These are phyloP conservation scores for Acer campestre DNA, from an alignment of 345 rosid genomes.

Conservation along the genomic window DNA sequence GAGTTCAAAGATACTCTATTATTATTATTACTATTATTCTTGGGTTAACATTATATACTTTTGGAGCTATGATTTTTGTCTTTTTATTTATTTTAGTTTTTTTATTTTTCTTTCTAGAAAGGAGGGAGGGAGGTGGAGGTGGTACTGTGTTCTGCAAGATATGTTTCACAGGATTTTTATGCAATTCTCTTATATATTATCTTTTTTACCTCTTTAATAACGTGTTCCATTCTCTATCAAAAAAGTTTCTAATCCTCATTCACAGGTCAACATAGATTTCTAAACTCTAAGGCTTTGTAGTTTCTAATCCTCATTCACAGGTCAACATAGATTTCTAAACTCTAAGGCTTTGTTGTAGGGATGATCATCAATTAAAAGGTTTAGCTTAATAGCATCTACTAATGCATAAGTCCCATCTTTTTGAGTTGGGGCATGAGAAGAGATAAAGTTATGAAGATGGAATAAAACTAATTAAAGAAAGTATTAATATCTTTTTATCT, in stretches of 20 bases:
- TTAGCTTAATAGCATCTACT: conserved; percentile 6
- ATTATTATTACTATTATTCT: neutral
- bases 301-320: neutral
- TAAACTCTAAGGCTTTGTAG: neutral
- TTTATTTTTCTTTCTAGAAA: neutral
- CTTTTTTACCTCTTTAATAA: neutral
- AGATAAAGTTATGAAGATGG: neutral
- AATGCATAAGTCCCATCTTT: neutral
- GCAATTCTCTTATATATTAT: neutral
- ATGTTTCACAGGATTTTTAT: neutral
- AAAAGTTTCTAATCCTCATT: neutral
- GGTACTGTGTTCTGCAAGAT: neutral
- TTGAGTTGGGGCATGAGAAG: neutral
- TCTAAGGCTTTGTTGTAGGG: conserved; percentile 1
- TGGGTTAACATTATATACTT: neutral
- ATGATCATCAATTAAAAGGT: neutral
- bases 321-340: neutral
- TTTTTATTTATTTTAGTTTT: too few relatives aligned
- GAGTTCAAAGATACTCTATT: too few relatives aligned
- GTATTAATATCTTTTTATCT: neutral
- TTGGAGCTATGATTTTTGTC: neutral
- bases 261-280: neutral
- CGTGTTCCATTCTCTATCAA: neutral
- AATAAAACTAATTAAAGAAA: neutral
- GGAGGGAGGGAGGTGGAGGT: neutral